Base-by-base conservation (phyloP, 768 basidiomycete species). In the Termitomyces sp. region DNA sequence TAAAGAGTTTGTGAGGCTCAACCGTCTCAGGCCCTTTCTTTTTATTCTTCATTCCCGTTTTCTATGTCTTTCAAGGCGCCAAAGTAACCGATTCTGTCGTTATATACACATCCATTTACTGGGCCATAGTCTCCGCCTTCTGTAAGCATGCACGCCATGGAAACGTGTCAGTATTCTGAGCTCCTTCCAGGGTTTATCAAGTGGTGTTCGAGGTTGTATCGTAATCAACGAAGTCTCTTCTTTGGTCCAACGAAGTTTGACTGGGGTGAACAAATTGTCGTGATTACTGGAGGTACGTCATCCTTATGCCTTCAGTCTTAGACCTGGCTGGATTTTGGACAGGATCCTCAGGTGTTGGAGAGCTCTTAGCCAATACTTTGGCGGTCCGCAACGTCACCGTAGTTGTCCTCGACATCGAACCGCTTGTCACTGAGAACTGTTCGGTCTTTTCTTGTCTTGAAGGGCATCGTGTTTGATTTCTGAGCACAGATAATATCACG, bases 311-410 rank as follows among this genome's bases (percentile, higher is more conserved):
- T 19, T 43, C 6, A 33, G 35, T n/a, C 6, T 19, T 8, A 48
- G 21, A n/a, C 7, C 8, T 46, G 26, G 17, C 44, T 50, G 1
- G 42, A 41, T 12, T 10, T 4, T 17, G 26, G 38, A 12, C 59
- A 94, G 93, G 94, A 23, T 78, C 94, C 6, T 93, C 91, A 31
- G 96, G 96, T 5, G 78, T 98, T 26, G 96, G 96, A 30, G 89
- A 89, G 66, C 73, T 95, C 1, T 77, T 97, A 5, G 93, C 93
- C 15, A 89, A 93, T 63, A 94, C 93, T 0, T 76, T 98, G 19
- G 91, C 92, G 0, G 81, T 86, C 55, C 81, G 89, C 52, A 90
- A 87, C 61, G 89, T 91, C 17, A 84, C 77, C 7, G 91, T 96
- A 1, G 86, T 91, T 10, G 91, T 97, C 19, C 81, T 98, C 10